Base-by-base conservation (phyloP, 2,329 filamentous ascomycete species). In the Rhynchosporium graminicola region DNA sequence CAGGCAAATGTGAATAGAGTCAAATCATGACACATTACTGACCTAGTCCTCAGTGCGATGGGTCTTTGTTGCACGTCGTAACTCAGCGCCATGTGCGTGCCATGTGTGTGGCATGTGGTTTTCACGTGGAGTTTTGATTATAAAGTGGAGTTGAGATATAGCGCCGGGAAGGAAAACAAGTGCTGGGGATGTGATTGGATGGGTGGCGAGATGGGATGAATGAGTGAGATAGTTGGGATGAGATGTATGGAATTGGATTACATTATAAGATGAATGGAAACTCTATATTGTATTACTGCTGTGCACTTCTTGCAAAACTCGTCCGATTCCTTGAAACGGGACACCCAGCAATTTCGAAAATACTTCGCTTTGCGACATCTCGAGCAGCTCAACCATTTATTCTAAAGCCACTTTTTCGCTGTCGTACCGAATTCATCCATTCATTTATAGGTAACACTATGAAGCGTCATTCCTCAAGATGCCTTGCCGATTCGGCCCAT, bases 31-130 rank as follows among this genome's bases (percentile, higher is more conserved):
- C n/a, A 29, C 36, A 45, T 29, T 29, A 26, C 40, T 43, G 15
- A 26, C 36, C 38, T 31, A 56, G 29, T 55, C 26, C 26, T 8
- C 20, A 12, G 40, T 43, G 42, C 15, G 42, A n/a, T 43, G 42
- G 20, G 42, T 29, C 28, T 57, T 57, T 57, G 55, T 57, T 57
- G 55, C 55, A 57, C 42, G 29, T 57, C 55, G 55, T 45, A 57
- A 13, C 36, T 46, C 43, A 43, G 15, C 26, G 29, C n/a, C 46
- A 47, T 43, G 55, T 57, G 55, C 28, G 7, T 20, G 31, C 40
- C 46, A 47, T 43, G 55, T 57, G 55, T 20, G 9, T 29, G 42
- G 15, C 55, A 57, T 33, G 55, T 47, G 40, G 31, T 29, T 4
- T 15, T 33, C 29, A 36, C 48, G 40, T 46, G 28, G 40, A 31